Evolutionary conservation across 129 eudicot species (phyloP), one percentile per base, ranked within the genome.

Genomic region (Pulicaria dysenterica): DNA sequence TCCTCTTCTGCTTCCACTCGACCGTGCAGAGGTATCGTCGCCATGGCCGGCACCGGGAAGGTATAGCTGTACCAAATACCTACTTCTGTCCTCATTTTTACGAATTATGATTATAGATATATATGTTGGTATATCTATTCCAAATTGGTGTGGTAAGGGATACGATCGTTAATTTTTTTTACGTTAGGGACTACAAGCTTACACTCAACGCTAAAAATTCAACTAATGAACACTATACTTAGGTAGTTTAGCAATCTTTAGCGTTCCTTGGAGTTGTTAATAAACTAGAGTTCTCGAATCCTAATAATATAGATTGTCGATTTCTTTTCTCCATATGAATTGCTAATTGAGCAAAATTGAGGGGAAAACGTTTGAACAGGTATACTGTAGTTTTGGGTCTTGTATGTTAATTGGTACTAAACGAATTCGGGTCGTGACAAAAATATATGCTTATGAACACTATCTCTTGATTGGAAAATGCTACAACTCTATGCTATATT

Each of bases 11-110:
- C 67, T 53, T 59, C 92, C 56, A 67, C 53, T 41, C 79, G 79
- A 37, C 76, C 76, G 56, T 80, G 64, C 85, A 83, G 87, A 53
- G 78, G 79, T 50, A 90, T 95, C 80, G 94, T 86, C 45, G 68
- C 96, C 70, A 95, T 95, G 99, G 96, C 99, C 64, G 97, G 89
- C 76, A 73, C 99, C 69, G 96, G 96, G 7, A 95, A 95, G 89
- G 99, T 94, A 72, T 70, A 70, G 14, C 6, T 5, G 31, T 14
- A 24, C 1, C 31, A 24, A 2, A 24, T 6, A 38, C 3, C 8
- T 16, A 2, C 17, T 15, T 7, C 6, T 19, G 6, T 76, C 8
- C 3, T 74, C 9, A 34, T 4, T 10, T 16, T 61, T 38, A 15
- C 14, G 13, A 3, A 6, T 8, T 53, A 42, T 51, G 38, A 43